phyloP scores from a whole-genome alignment of 2,329 filamentous ascomycete species.

The Emericellopsis cladophorae region DNA sequence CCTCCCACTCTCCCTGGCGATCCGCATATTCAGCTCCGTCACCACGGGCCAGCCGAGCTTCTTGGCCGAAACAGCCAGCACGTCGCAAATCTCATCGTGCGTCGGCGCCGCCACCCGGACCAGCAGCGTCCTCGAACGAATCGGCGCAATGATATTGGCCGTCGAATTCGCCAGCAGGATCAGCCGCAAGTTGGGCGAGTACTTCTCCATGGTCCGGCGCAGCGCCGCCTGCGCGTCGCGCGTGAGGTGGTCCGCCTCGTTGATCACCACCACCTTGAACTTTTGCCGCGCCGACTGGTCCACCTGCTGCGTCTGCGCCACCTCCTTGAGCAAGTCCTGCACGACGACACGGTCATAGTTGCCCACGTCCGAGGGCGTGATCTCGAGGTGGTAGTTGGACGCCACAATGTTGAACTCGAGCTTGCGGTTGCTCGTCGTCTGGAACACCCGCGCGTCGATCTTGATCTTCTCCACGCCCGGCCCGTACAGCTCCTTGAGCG shows the following conservation, averaged over 20 bases:
- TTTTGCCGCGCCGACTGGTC: conserved; percentile 79
- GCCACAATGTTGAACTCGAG: conserved; percentile 98
- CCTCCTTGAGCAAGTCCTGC: conserved; percentile 91
- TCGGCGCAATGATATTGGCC: conserved; percentile 97
- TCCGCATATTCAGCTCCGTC: conserved; percentile 64
- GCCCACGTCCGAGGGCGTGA: conserved; percentile 92
- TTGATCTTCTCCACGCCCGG: conserved; percentile 99
- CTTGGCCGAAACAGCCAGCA: conserved; percentile 57
- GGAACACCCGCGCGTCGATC: conserved; percentile 93
- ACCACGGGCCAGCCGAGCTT: conserved; percentile 76
- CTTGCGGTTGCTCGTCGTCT: conserved; percentile 90
- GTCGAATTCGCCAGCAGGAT: conserved; percentile 93
- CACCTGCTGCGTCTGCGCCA: conserved; percentile 98
- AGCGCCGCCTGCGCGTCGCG: conserved; percentile 92
- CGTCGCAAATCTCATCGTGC: conserved; percentile 70
- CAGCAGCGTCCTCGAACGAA: conserved; percentile 79
- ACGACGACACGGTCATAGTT: conserved; percentile 94
- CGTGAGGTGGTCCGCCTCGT: conserved; percentile 90
- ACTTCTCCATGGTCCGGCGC: conserved; percentile 97
- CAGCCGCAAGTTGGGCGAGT: conserved; percentile 84
- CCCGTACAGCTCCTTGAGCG: conserved; percentile 87
- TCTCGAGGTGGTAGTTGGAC: conserved; percentile 95
- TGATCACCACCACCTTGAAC: conserved; percentile 99
- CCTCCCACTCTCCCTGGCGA: conserved; percentile 80
- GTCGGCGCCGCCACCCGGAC: conserved; percentile 85